Base-by-base conservation (phyloP, 1,284 basidiomycete genomes). In the Heterobasidion occidentale region DNA sequence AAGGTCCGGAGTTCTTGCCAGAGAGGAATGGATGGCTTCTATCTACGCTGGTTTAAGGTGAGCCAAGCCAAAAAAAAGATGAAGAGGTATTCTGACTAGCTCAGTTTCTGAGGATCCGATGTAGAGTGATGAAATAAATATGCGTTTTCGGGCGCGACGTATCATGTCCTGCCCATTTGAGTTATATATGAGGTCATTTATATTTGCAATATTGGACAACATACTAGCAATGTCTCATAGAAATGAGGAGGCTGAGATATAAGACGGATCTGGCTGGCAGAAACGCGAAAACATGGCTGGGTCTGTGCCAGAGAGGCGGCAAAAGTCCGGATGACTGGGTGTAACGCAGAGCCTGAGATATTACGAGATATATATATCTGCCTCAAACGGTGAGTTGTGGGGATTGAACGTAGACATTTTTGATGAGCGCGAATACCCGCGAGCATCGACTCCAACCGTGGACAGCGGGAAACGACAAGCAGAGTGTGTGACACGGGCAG, bases 51-150 rank as follows among this genome's bases (percentile, higher is more conserved):
- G 35, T 51, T 27, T 44, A n/a, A 53, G 48, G 17, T 45, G 17
- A 14, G 46, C n/a, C 36, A 52, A 55, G 49, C 45, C 42, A 54
- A 34, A 51, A 59, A 59, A 3, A 36, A 45, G 36, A 20, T 20
- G 46, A n/a, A 27, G 36, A n/a, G 53, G 12, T 3, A 17, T 60
- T 36, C 69, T 59, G 53, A 72, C 71, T 56, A 73, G 60, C 54
- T 70, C 68, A 14, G 62, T 58, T 52, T 73, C 72, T 54, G 70
- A 64, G 12, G 70, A 66, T 1, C 72, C 72, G 36, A 74, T 70
- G 56, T 74, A 73, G 6, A 74, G 64, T 11, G 90, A 93, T 1
- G 93, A 95, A 50, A 98, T 80, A 66, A 94, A 89, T 65, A 98
- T 84, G 56, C 92, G 80, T 56, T 74, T 72, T 60, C 82, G 80